These are phyloP conservation scores for Guillardia theta DNA, from an alignment of 78 protist species.

Conservation along the genomic window DNA sequence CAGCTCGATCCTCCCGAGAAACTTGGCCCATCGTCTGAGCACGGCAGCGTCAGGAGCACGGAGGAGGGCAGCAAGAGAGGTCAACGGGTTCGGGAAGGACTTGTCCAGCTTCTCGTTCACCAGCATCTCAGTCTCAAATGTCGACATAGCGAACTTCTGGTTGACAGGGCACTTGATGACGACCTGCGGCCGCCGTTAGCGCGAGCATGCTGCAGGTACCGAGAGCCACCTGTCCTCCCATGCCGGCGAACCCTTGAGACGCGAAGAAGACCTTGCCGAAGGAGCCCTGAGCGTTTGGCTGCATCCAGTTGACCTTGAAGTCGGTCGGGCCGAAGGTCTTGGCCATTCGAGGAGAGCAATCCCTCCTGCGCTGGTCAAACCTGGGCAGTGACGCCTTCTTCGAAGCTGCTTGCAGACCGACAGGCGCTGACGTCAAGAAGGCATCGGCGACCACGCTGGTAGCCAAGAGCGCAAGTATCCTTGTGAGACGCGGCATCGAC, in stretches of 20 bases:
- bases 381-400: no score
- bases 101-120: not conserved
- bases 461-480: no score
- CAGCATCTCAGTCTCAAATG: not conserved
- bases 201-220: not conserved
- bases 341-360: no score
- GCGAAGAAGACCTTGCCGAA: not conserved
- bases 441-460: no score
- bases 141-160: not conserved
- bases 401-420: no score
- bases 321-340: no score
- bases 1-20: not conserved
- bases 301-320: not conserved
- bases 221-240: constrained; percentile 1
- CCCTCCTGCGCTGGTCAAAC: no score
- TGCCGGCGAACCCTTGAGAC: not conserved
- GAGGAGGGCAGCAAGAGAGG: no score
- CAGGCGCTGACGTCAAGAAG: no score
- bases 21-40: not conserved
- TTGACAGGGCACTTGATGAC: not conserved
- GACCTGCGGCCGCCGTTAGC: not conserved
- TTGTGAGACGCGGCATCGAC: no score
- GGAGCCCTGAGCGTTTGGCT: not conserved
- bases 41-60: no score
- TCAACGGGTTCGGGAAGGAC: not conserved